Conservation (phyloP, 805 yeast species). For the Saccharomycopsis javanensis region DNA sequence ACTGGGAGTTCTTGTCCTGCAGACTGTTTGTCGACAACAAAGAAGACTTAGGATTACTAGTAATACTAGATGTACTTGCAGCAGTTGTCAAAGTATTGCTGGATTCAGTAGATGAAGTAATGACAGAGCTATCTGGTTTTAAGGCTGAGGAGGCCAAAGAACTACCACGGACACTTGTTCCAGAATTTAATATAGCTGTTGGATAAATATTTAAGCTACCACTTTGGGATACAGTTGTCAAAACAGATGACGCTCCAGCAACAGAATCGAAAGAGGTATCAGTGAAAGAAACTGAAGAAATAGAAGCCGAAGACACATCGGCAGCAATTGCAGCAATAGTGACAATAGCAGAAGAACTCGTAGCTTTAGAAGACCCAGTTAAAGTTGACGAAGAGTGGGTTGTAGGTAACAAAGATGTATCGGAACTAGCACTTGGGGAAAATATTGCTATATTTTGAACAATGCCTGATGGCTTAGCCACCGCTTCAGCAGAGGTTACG, state of each 20-base stretch:
- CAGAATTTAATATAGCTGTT: neutral
- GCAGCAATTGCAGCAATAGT: neutral
- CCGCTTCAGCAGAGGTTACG: neutral
- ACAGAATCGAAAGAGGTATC: neutral
- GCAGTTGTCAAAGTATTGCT: neutral
- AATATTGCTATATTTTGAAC: neutral
- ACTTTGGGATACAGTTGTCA: neutral
- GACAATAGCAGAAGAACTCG: neutral
- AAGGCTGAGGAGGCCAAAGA: neutral
- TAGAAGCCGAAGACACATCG: neutral
- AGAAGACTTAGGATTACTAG: too few relatives aligned
- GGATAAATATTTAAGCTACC: neutral
- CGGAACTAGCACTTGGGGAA: neutral
- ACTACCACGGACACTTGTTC: neutral
- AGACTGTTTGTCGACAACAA: too few relatives aligned
- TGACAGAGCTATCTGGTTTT: too few relatives aligned
- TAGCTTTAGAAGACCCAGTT: neutral
- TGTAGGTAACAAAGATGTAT: neutral
- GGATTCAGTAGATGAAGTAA: too few relatives aligned
- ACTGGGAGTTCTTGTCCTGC: too few relatives aligned
- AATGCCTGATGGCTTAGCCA: neutral
- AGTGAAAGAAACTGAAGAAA: neutral
- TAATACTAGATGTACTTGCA: too few relatives aligned
- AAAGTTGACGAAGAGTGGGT: neutral
- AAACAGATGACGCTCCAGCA: neutral